Base-by-base conservation (phyloP, 2,329 filamentous ascomycete genomes). In the Aschersonia sp. region DNA sequence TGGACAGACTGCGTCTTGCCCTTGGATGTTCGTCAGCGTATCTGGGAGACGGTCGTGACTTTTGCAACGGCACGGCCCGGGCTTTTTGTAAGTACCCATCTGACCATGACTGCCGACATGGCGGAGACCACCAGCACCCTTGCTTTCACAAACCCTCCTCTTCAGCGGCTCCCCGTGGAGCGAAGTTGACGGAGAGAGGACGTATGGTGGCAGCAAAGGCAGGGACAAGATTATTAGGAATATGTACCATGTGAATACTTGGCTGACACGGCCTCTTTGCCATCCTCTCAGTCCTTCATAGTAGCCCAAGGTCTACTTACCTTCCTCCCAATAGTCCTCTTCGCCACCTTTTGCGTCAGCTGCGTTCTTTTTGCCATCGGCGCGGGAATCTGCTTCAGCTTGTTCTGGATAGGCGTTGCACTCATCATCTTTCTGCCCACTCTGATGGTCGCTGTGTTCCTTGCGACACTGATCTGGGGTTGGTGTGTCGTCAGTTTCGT, bases 351-450 rank as follows among this genome's bases (percentile, higher is more conserved):
- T 68, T 70, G 74, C 48, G 54, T 81, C 41, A 77, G 76, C 40
- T 75, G 81, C 50, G 63, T 81, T 52, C 61, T 80, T 51, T 74
- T 87, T 59, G 75, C 81, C 12, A 59, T 84, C 41, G 64, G 79
- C 41, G 71, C 72, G 32, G 81, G 80, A 10, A 56, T 85, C 40
- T 56, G 80, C 48, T 85, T 86, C 66, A 74, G 76, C 1, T 70
- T 84, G 44, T 80, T 84, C 66, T 82, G 79, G 69, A 72, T 79
- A 47, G 77, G 79, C 45, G 61, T 86, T 43, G 83, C 81, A 2
- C 66, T 84, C 9, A 59, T 86, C 44, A 59, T 89, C 41, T 71
- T 92, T 12, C 65, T 86, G 0, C 84, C 84, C 1, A 74, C 79
- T 0, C 65, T 90, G 39, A 75, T 85, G 61, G 61, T 86, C 51